phyloP scores from a whole-genome alignment of 2,329 filamentous ascomycete species.

The Colletotrichum lini region DNA sequence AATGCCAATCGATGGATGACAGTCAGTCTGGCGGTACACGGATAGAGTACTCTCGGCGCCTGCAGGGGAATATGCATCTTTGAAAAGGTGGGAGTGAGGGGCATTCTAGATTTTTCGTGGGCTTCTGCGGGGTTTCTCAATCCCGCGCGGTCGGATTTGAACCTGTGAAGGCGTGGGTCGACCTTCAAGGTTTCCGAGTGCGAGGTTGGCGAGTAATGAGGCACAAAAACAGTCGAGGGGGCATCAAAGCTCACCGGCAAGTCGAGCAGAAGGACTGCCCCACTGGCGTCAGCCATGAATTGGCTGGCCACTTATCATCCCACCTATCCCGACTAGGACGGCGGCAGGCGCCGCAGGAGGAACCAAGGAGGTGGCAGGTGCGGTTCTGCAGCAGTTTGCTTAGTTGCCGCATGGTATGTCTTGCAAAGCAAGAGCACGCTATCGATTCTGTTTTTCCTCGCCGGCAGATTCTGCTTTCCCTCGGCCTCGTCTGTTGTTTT shows the following conservation, averaged over 20 bases:
- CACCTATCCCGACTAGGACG: neutral
- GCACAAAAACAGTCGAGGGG: neutral
- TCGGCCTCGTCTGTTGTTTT: neutral
- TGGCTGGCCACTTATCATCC: slow-evolving; percentile 21
- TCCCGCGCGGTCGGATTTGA: neutral
- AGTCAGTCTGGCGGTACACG: neutral
- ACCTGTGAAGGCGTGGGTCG: neutral
- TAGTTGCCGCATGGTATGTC: slow-evolving; percentile 4
- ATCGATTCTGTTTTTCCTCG: neutral
- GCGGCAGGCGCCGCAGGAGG: neutral
- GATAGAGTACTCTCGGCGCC: neutral
- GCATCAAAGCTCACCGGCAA: neutral
- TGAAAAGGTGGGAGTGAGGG: neutral
- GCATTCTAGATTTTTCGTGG: slow-evolving; percentile 36
- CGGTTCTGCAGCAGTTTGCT: slow-evolving; percentile 21
- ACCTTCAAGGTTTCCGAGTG: neutral
- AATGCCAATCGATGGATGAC: too few species aligned
- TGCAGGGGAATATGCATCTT: too few species aligned
- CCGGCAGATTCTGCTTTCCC: neutral
- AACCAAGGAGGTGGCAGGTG: slow-evolving; percentile 1
- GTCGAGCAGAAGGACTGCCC: slow-evolving; percentile 7
- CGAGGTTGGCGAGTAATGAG: slow-evolving; percentile 5
- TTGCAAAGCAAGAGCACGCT: neutral
- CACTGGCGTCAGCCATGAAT: slow-evolving; percentile 24
- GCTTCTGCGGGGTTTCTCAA: neutral